Base-by-base conservation (phyloP, 2,329 filamentous ascomycete species). In the Grosmannia penicillata region DNA sequence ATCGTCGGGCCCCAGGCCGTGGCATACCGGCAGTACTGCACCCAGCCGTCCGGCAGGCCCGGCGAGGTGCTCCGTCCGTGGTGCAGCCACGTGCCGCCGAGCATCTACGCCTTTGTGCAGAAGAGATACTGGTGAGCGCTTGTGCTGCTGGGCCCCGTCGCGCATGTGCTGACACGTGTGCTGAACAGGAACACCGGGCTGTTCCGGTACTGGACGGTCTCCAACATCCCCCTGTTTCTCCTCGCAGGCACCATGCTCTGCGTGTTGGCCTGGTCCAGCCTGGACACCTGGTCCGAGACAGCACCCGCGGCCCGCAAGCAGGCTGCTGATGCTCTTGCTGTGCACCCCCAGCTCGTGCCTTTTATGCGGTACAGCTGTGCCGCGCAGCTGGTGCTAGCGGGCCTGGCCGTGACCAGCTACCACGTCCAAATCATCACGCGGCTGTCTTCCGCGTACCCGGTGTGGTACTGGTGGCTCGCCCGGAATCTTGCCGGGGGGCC, bases 351-450 rank as follows among this genome's bases (percentile, higher is more conserved):
- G 2, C 38, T 54, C 19, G 18, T 43, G 25, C 25, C 50, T 9
- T 42, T 74, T 9, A 47, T 74, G 7, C 58, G 57, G 22, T 70
- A 72, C 18, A 63, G 94, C 43, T 84, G 84, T 1, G 58, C 78
- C 4, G 71, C 75, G 4, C 89, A 98, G 56, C 57, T 82, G 1
- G 41, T 87, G 4, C 64, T 98, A 15, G 78, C 80, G 2, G 43
- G 72, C 3, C 56, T 89, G 42, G 82, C 85, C 17, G 57, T 87
- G 17, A 84, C 78, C 11, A 84, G 65, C 45, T 93, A 93, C 53
- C 91, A 98, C 53, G 81, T 95, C 21, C 91, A 98, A 58, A 93
- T 98, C 48, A 80, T 96, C 50, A 93, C 81, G 32, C 75, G 91
- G 19, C 69, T 98, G 14, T 80, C 84, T 2, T 94, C 87, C 0